A percentile compares a stretch with the other conserved stretches of the same genome.
Conservation (phyloP, 371 early-diverging fungal genomes). For the Parasitella parasitica region DNA sequence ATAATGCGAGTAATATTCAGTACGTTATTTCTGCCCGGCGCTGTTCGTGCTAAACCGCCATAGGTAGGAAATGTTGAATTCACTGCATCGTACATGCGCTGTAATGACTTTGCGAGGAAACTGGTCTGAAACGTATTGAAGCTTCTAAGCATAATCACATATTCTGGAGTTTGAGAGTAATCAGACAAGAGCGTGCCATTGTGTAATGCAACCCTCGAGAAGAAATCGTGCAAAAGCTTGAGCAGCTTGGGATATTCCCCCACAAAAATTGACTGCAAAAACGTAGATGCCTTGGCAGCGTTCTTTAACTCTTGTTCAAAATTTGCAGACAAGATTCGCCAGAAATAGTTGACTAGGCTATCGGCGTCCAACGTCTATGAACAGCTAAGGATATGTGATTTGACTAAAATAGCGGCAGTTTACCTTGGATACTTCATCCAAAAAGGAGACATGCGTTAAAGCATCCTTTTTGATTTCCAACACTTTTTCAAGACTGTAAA, state of each 20-base stretch:
- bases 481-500: slow-evolving; percentile 72
- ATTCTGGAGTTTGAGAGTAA: slow-evolving; percentile 68
- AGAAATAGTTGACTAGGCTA: slow-evolving; percentile 49
- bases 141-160: slow-evolving; percentile 64
- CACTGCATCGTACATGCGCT: slow-evolving; percentile 63
- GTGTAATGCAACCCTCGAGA: slow-evolving; percentile 67
- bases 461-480: slow-evolving; percentile 71
- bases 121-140: slow-evolving; percentile 70
- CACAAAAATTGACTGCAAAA: slow-evolving; percentile 70
- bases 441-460: slow-evolving; percentile 61
- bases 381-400: not conserved
- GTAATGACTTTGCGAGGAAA: slow-evolving; percentile 62
- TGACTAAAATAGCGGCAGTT: not conserved
- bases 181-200: slow-evolving; percentile 50
- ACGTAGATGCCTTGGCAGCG: slow-evolving; percentile 54
- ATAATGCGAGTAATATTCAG: slow-evolving; percentile 54
- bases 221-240: slow-evolving; percentile 74
- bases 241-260: slow-evolving; percentile 76
- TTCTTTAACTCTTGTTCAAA: slow-evolving; percentile 52
- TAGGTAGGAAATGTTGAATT: slow-evolving; percentile 56
- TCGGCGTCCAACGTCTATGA: slow-evolving; percentile 36
- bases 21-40: slow-evolving; percentile 52
- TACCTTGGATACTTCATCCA: slow-evolving; percentile 58
- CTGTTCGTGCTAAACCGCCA: slow-evolving; percentile 28
- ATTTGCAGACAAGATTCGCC: slow-evolving; percentile 43